Conservation (phyloP, 2,329 filamentous ascomycete genomes). For the Mariannaea sp. region DNA sequence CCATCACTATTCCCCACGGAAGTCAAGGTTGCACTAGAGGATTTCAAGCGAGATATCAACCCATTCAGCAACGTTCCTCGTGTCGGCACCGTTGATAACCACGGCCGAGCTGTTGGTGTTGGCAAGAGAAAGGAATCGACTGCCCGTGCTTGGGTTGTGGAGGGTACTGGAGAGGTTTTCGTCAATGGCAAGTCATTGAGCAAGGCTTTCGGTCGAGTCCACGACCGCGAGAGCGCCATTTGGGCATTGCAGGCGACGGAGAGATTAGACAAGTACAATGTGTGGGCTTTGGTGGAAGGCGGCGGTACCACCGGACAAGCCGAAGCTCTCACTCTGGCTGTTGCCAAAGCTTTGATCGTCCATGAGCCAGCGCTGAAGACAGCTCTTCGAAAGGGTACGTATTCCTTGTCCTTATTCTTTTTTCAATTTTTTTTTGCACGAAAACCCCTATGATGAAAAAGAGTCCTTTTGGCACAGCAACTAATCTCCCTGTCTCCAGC, state of each 20-base stretch:
- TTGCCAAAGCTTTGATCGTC: constrained; percentile 84
- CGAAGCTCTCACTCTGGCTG: constrained; percentile 87
- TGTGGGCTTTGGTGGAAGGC: constrained; percentile 83
- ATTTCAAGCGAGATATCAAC: constrained; percentile 77
- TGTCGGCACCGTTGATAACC: constrained; percentile 71
- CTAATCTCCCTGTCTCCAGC: constrained; percentile 64
- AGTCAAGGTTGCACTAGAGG: constrained; percentile 65
- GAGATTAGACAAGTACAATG: constrained; percentile 93
- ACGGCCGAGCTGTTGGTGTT: constrained; percentile 77
- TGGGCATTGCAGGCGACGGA: constrained; percentile 87
- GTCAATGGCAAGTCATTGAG: constrained; percentile 88
- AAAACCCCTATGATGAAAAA: constrained; percentile 15
- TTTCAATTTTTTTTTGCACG: too few relatives aligned
- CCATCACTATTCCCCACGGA: constrained; percentile 74
- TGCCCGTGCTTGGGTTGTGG: constrained; percentile 85
- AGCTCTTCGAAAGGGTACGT: constrained; percentile 83
- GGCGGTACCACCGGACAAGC: constrained; percentile 95
- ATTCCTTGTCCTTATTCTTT: constrained; percentile 8
- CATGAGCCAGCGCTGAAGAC: constrained; percentile 94
- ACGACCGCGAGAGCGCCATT: constrained; percentile 91
- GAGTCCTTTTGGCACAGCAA: constrained; percentile 31
- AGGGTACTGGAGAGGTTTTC: constrained; percentile 87
- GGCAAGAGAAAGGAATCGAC: constrained; percentile 87
- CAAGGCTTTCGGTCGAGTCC: constrained; percentile 82
- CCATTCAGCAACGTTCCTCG: constrained; percentile 67